Evolutionary conservation across 495 filamentous ascomycete species (phyloP).

Genomic region (Aspergillus sparsus): DNA sequence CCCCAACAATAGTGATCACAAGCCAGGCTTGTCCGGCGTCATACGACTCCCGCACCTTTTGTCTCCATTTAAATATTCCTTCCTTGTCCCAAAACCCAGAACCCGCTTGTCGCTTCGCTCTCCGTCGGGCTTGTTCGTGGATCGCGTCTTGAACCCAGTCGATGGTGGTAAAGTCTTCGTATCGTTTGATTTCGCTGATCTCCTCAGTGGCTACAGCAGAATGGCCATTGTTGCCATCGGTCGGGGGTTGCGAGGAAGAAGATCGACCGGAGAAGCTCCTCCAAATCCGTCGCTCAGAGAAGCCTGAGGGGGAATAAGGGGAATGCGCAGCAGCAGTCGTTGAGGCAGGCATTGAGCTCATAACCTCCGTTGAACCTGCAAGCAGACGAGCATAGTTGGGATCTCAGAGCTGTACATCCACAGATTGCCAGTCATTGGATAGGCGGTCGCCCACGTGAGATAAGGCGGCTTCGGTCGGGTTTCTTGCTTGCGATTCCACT

Average conservation of each 20-base stretch:
- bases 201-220: slow-evolving; percentile 81
- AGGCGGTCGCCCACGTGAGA: slow-evolving; percentile 26
- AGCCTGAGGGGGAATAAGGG: slow-evolving; percentile 57
- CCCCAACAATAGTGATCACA: slow-evolving; percentile 91
- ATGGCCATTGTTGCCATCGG: slow-evolving; percentile 35
- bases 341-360: slow-evolving; percentile 62
- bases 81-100: slow-evolving; percentile 75
- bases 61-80: slow-evolving; percentile 75
- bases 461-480: slow-evolving; percentile 6
- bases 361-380: slow-evolving; percentile 49
- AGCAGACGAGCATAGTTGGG: slow-evolving; percentile 36
- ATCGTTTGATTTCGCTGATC: slow-evolving; percentile 96
- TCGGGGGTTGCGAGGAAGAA: slow-evolving; percentile 54
- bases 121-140: slow-evolving; percentile 80
- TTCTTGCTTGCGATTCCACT: background rate
- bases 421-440: slow-evolving; percentile 14
- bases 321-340: slow-evolving; percentile 47
- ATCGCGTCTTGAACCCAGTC: slow-evolving; percentile 99
- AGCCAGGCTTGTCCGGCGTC: slow-evolving; percentile 98
- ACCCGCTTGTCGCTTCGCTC: slow-evolving; percentile 69
- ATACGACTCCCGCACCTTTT: slow-evolving; percentile 81
- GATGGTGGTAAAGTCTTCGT: slow-evolving; percentile 98
- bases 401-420: slow-evolving; percentile 25
- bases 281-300: slow-evolving; percentile 54
- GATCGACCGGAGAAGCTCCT: slow-evolving; percentile 75